Evolutionary conservation across 148 eudicot genomes (phyloP), one percentile per base, ranked within the genome.

Genomic region (Rhododendron williamsianum): DNA sequence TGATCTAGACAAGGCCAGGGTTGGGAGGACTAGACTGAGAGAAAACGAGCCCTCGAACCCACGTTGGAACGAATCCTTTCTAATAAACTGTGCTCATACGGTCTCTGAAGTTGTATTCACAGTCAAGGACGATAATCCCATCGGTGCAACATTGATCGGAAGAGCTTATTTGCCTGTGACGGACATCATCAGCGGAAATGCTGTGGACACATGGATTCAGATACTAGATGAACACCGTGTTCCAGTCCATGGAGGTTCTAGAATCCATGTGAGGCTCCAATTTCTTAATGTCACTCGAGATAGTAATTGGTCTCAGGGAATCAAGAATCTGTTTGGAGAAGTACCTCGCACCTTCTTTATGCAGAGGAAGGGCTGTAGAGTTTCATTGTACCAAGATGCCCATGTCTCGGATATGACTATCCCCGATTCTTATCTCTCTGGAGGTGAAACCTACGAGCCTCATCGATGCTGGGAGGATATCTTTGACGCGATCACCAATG

Each of bases 401-500:
- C 91, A 90, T 80, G 83, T 86, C 15, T 90, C 89, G 12, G 85
- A 86, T n/a, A 19, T 67, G 30, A 84, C 80, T 82, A 84, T 74
- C 49, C 86, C 87, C 7, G 41, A 38, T 8, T 86, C 87, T 13
- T 85, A 84, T 9, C 82, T 88, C 4, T 30, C 86, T 2, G 87
- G 87, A 7, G 91, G 89, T 12, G 80, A 85, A 27, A 83, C 6
- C 13, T 86, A 84, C 11, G 83, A 90, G 86, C 89, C 91, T 2
- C 82, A 85, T 30, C 87, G 86, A 45, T 90, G 91, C 81, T 90
- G 91, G 91, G 90, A 90, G 49, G 91, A 90, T 69, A 76, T 90
- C 7, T 90, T 90, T 76, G 91, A 90, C 38, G 87, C 89, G 2
- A 86, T 90, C 81, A 58, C 48, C 9, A 82, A 90, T 19, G 91